Percentiles rank a stretch among this genome's conserved stretches.
phyloP scores from a whole-genome alignment of 1,139 yeast species.

The Candida freyschussii region DNA sequence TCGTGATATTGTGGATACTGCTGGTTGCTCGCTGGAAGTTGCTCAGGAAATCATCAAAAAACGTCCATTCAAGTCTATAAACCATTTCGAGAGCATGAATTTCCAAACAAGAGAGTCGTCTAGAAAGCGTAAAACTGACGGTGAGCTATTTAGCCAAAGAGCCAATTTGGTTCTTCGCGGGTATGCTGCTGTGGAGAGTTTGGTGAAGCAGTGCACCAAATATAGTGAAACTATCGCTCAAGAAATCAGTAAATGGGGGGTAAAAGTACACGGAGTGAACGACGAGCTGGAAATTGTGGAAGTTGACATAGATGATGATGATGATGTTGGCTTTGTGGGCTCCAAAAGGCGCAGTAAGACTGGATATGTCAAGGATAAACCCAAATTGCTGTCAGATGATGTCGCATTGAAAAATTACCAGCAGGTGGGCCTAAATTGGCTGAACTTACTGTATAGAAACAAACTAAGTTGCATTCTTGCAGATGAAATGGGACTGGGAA shows the following conservation, averaged over 20 bases:
- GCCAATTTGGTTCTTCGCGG: slow-evolving; percentile 72
- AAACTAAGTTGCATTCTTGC: slow-evolving; percentile 88
- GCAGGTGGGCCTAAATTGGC: slow-evolving; percentile 95
- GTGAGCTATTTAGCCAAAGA: slow-evolving; percentile 71
- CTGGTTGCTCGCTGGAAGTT: slow-evolving; percentile 62
- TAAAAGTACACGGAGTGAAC: slow-evolving; percentile 52
- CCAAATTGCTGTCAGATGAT: slow-evolving; percentile 56
- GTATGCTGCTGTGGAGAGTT: slow-evolving; percentile 87
- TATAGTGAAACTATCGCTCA: slow-evolving; percentile 66
- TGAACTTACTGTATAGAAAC: slow-evolving; percentile 69
- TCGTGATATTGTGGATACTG: slow-evolving; percentile 75
- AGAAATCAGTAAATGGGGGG: slow-evolving; percentile 87
- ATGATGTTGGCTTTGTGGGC: slow-evolving; percentile 31
- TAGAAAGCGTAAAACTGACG: slow-evolving; percentile 48
- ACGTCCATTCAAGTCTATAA: slow-evolving; percentile 65
- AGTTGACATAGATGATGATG: slow-evolving; percentile 35
- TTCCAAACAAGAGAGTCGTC: slow-evolving; percentile 33
- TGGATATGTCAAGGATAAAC: slow-evolving; percentile 67
- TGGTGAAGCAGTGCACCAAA: slow-evolving; percentile 76
- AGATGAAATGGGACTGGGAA: slow-evolving; percentile 94
- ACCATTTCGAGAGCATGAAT: slow-evolving; percentile 51
- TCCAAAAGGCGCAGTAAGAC: slow-evolving; percentile 26
- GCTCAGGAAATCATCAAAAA: slow-evolving; percentile 57
- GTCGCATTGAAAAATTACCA: slow-evolving; percentile 80
- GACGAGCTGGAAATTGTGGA: slow-evolving; percentile 58